Evolutionary conservation across 2,329 filamentous ascomycete genomes (phyloP).

Genomic region (Penicillium verrucosum): DNA sequence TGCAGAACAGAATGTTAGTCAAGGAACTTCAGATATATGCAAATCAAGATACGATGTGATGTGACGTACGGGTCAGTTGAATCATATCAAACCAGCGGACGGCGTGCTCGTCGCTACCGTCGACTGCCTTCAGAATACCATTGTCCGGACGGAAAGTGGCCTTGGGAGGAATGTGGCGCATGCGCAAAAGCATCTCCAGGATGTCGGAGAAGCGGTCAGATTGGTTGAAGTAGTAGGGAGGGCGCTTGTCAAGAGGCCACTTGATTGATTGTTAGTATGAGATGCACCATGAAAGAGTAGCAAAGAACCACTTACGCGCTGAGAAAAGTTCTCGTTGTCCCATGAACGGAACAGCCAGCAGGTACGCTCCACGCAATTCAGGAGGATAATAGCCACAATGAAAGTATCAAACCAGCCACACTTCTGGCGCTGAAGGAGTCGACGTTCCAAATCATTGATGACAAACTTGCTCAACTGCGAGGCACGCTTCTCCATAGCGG

Average conservation of each 20-base stretch:
- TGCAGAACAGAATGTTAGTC: constrained; percentile 4
- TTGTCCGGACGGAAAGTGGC: constrained; percentile 37
- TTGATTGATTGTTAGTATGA: constrained; percentile 16
- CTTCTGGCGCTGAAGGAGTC: constrained; percentile 57
- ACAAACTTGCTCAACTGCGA: constrained; percentile 52
- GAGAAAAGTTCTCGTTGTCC: constrained; percentile 43
- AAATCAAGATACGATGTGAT: neutral
- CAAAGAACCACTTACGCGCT: constrained; percentile 29
- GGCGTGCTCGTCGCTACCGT: constrained; percentile 39
- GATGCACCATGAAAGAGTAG: neutral
- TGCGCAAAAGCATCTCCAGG: constrained; percentile 56
- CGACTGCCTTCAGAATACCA: constrained; percentile 38
- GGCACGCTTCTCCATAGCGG: constrained; percentile 55
- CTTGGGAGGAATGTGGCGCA: constrained; percentile 51
- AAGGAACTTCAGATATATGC: neutral
- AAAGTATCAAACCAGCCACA: constrained; percentile 58
- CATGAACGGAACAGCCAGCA: constrained; percentile 57
- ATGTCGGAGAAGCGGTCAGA: constrained; percentile 58
- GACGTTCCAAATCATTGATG: constrained; percentile 59
- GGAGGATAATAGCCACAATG: constrained; percentile 56
- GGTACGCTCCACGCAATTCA: constrained; percentile 59
- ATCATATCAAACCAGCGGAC: constrained; percentile 44
- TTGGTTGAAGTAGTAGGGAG: constrained; percentile 53
- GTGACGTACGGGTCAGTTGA: constrained; percentile 39
- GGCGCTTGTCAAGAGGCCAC: constrained; percentile 56